These are phyloP conservation scores for Trichophyton schoenleinii DNA, from an alignment of 2,329 filamentous ascomycete species.

Conservation along the genomic window DNA sequence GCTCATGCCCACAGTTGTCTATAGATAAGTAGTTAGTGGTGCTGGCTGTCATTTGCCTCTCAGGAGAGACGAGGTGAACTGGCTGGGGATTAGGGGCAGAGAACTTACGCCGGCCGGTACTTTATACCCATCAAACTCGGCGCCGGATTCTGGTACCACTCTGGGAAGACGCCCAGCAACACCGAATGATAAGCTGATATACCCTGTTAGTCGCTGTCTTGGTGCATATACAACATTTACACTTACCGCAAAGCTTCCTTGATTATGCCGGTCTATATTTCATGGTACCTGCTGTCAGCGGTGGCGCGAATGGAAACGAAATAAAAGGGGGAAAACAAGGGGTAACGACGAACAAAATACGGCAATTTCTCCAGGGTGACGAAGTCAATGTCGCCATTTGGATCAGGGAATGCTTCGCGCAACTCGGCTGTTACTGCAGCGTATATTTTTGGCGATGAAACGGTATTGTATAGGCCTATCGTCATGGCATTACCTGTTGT, in stretches of 20 bases:
- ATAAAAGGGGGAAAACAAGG: neutral
- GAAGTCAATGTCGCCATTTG: slow-evolving; percentile 17
- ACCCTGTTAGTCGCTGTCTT: neutral
- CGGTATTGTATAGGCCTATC: slow-evolving; percentile 19
- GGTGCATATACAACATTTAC: neutral
- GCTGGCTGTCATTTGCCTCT: neutral
- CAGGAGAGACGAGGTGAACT: neutral
- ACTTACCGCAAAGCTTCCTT: slow-evolving; percentile 26
- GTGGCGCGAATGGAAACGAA: neutral
- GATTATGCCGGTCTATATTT: slow-evolving; percentile 21
- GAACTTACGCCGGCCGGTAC: slow-evolving; percentile 21
- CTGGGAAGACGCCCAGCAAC: slow-evolving; percentile 24
- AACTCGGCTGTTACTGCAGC: slow-evolving; percentile 16
- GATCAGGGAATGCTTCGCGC: slow-evolving; percentile 15
- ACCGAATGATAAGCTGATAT: slow-evolving; percentile 21
- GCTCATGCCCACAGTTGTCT: slow-evolving; percentile 9
- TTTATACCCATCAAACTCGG: slow-evolving; percentile 22
- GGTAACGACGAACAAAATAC: slow-evolving; percentile 3
- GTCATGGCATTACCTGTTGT: slow-evolving; percentile 19
- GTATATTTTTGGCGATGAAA: slow-evolving; percentile 16
- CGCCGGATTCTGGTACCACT: slow-evolving; percentile 22
- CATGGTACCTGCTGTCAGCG: neutral
- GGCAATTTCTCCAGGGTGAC: slow-evolving; percentile 7
- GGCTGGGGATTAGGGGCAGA: neutral
- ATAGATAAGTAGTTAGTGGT: neutral